phyloP scores from a whole-genome alignment of 2,329 filamentous ascomycete genomes.

The Calonectria fujianensis region DNA sequence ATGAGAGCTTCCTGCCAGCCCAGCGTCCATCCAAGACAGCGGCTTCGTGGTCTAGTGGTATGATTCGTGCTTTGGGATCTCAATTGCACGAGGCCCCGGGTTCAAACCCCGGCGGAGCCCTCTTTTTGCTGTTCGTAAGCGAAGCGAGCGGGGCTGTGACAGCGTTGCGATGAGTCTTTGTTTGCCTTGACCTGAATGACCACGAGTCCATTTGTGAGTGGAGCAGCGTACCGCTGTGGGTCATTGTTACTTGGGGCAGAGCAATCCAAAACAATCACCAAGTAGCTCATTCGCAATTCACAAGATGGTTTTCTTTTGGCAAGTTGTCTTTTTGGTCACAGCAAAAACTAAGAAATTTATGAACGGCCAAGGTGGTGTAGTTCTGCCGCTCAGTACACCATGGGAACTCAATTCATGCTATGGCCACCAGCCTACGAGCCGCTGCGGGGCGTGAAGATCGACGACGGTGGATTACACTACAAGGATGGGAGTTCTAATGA shows the following conservation, averaged over 20 bases:
- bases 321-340: background rate
- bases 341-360: background rate
- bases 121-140: constrained; percentile 9
- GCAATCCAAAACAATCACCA: background rate
- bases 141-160: background rate
- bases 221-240: background rate
- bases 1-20: background rate
- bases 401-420: background rate
- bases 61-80: constrained; percentile 32
- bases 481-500: background rate
- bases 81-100: constrained; percentile 29
- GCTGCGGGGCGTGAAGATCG: background rate
- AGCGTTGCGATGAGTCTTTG: background rate
- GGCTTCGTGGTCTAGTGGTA: constrained; percentile 35
- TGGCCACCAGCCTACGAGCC: background rate
- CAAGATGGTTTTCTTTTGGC: background rate
- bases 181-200: background rate
- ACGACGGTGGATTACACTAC: background rate
- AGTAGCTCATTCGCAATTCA: background rate
- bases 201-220: background rate
- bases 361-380: background rate
- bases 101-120: constrained; percentile 33
- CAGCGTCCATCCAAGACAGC: background rate
- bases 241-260: background rate
- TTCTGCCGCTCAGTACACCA: background rate